A percentile compares a stretch with the other conserved stretches of the same genome.
These are phyloP conservation scores for Pittosporum tobira DNA, from an alignment of 129 eudicot species.

Conservation along the genomic window DNA sequence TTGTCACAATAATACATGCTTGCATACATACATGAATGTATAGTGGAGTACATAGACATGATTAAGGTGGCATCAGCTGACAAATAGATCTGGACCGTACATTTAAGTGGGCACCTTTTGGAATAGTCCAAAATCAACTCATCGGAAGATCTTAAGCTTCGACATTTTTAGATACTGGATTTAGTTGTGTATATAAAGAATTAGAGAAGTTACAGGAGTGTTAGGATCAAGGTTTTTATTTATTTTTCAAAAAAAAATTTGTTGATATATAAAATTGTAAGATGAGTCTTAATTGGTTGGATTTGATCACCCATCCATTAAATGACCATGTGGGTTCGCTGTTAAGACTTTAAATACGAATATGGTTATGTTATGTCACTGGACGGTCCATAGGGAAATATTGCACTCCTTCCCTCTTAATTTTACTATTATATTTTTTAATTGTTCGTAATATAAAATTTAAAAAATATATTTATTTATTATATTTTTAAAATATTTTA, in stretches of 20 bases:
- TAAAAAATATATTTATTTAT: too few relatives aligned
- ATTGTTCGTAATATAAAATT: too few relatives aligned
- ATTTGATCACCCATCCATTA: not conserved
- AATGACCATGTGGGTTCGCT: conserved; percentile 8
- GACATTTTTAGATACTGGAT: not conserved
- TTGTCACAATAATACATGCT: conserved; percentile 12
- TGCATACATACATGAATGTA: too few relatives aligned
- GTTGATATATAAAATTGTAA: not conserved
- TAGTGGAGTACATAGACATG: not conserved
- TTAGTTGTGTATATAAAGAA: not conserved
- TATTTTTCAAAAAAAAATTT: not conserved
- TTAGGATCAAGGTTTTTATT: not conserved
- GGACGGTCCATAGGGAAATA: not conserved
- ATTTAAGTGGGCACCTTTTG: conserved; percentile 22
- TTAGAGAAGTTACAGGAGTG: not conserved
- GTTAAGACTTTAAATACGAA: not conserved
- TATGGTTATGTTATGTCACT: not conserved
- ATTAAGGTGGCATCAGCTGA: conserved; percentile 17
- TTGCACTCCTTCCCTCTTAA: not conserved
- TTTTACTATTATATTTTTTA: not conserved
- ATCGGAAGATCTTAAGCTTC: conserved; percentile 5
- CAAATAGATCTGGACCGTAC: conserved; percentile 35
- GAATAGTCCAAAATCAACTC: conserved; percentile 11
- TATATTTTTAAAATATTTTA: too few relatives aligned
- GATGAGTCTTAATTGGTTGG: not conserved